Conservation (phyloP, 176 grass and related monocot genomes). For the Aechmea fasciata region DNA sequence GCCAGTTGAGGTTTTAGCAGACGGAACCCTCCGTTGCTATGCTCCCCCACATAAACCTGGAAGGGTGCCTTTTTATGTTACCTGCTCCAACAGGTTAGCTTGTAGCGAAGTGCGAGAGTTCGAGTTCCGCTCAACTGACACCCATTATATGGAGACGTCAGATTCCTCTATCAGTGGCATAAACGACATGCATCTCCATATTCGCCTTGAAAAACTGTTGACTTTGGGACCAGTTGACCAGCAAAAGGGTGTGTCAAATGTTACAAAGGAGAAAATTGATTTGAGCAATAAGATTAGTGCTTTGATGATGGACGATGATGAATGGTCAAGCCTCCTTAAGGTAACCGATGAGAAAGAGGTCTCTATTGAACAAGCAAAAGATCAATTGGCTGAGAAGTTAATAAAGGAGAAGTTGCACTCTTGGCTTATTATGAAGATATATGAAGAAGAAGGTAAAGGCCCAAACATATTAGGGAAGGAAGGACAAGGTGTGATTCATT, state of each 20-base stretch:
- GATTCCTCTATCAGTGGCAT: conserved; percentile 30
- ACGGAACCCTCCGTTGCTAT: conserved; percentile 78
- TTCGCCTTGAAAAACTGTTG: conserved; percentile 84
- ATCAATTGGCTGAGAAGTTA: conserved; percentile 59
- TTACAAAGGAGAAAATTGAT: conserved; percentile 44
- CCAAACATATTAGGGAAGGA: conserved; percentile 82
- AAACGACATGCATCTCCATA: conserved; percentile 85
- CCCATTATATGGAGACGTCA: conserved; percentile 44
- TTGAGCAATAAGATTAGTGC: conserved; percentile 63
- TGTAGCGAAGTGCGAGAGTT: conserved; percentile 98
- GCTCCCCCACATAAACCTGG: conserved; percentile 61
- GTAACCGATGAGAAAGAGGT: conserved; percentile 40
- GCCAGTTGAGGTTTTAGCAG: conserved; percentile 59
- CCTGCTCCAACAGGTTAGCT: conserved; percentile 88
- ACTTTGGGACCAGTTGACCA: conserved; percentile 50
- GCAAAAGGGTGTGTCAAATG: conserved; percentile 34
- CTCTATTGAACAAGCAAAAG: conserved; percentile 23
- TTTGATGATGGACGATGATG: conserved; percentile 59
- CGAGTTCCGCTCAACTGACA: conserved; percentile 50
- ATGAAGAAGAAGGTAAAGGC: conserved; percentile 83
- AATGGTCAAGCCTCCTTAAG: conserved; percentile 71
- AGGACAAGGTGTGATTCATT: conserved; percentile 92
- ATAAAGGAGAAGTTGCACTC: conserved; percentile 74
- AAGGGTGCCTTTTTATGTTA: conserved; percentile 84
- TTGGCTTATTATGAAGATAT: conserved; percentile 82